Base-by-base conservation (phyloP, 2,329 filamentous ascomycete genomes). In the Fusarium virguliforme region DNA sequence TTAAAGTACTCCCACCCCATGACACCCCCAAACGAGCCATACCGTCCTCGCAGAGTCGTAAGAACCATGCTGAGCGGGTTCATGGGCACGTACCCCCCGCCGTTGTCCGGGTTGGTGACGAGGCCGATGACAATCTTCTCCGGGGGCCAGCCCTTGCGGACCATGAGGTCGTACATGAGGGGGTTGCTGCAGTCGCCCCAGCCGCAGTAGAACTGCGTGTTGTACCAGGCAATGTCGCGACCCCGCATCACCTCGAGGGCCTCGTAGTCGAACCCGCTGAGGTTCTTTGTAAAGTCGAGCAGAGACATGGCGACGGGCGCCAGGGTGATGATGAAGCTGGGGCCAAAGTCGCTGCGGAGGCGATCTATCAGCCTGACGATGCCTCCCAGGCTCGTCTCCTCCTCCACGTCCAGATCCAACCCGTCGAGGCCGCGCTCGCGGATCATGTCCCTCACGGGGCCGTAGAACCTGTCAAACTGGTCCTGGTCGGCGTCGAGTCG, bases 1-100 rank as follows among this genome's bases (percentile, higher is more conserved):
- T 97, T 97, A 83, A 95, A 97, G 79, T 96, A 97, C 82, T 98
- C 95, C 95, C 95, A 98, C 3, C 94, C 94, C 90, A 96, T 96
- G 7, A 98, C 90, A 1, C 95, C 95, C 1, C 94, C 95, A 79
- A 97, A 96, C 1, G 83, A 83, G 1, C 88, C 87, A 74, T 93
- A 93, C 59, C 82, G 78, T 3, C 73, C 75, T n/a, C 79, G 76
- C 28, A 89, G 74, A 3, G 81, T 76, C 12, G 76, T 72, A 3
- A 89, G 76, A 0, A 86, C 84, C 8, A 76, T 67, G 1, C 81
- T 81, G 38, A 88, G 77, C 64, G 85, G 85, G 37, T 87, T 83
- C 63, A 83, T 84, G 5, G 78, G 77, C 9, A 88, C 83, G 71
- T 83, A 88, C 15, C 85, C 85, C n/a, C 70, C 64, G 8, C 94